A percentile compares a stretch with the other conserved stretches of the same genome.
Evolutionary conservation across 1,139 yeast genomes (phyloP).

Genomic region (Diutina scorzettiae): DNA sequence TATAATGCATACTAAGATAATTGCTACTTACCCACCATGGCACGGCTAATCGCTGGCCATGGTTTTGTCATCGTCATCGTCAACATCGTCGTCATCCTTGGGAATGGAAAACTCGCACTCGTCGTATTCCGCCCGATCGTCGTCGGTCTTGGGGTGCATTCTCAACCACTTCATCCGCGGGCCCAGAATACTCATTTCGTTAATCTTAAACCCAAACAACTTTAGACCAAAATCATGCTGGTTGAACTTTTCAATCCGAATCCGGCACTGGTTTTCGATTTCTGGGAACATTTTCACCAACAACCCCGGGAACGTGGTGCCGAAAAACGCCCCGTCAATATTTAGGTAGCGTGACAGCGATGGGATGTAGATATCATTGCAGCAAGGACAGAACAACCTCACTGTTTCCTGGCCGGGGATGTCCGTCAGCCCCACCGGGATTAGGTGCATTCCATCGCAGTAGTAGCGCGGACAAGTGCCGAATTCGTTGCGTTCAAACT

Average conservation of each 20-base stretch:
- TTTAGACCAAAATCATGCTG: conserved; percentile 52
- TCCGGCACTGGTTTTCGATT: conserved; percentile 43
- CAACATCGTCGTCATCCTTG: conserved; percentile 12
- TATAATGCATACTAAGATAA: too few species aligned
- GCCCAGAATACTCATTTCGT: conserved; percentile 68
- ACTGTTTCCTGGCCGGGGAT: conserved; percentile 88
- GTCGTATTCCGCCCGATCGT: conserved; percentile 47
- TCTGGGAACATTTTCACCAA: conserved; percentile 86
- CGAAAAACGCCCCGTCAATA: conserved; percentile 94
- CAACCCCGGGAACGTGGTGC: conserved; percentile 89
- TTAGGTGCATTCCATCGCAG: conserved; percentile 85
- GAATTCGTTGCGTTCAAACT: conserved; percentile 79
- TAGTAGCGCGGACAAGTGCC: conserved; percentile 86
- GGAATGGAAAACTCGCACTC: conserved; percentile 54
- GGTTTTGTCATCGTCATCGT: conserved; percentile 28
- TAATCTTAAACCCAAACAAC: conserved; percentile 78
- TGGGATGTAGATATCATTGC: conserved; percentile 84
- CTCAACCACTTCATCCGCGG: conserved; percentile 95
- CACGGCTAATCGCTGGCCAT: conserved; percentile 28
- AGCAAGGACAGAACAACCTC: conserved; percentile 85
- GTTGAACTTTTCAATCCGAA: conserved; percentile 41
- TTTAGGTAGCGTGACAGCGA: conserved; percentile 73
- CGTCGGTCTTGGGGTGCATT: conserved; percentile 49
- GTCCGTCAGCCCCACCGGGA: conserved; percentile 90
- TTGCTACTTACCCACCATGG: too few species aligned